Base-by-base conservation (phyloP, 1,284 basidiomycete genomes). In the Ustilago hordei region DNA sequence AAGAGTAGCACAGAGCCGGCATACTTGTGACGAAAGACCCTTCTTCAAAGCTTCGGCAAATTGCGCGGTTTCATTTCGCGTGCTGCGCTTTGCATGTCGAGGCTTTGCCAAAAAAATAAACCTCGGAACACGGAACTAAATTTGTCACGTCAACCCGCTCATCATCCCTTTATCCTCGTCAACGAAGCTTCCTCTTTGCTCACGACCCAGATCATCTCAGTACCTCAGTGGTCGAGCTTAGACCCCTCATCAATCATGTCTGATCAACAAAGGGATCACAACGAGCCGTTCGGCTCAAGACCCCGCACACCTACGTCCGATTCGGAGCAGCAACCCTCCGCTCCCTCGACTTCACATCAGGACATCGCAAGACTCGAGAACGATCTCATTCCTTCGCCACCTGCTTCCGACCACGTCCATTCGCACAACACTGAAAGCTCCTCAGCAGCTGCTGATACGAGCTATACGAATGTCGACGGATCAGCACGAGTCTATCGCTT, bases 401-500 rank as follows among this genome's bases (percentile, higher is more conserved):
- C 73, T 4, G 63, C 64, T 9, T 59, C 68, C 8, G 50, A 54
- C 1, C 31, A 39, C 12, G 34, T 38, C 5, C 41, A 0, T 11
- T 5, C 55, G n/a, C 9, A 2, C 4, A 2, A 23, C 8, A 39
- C 35, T 28, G 32, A 35, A 8, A 1, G 23, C 3, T 28, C 36
- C 8, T 53, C 65, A 17, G 23, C 58, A 45, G 4, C 58, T 9
- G 15, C 7, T 15, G 38, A 48, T 2, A 35, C 35, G 8, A 58
- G 48, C 62, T 61, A 47, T 39, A 47, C 60, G 36, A 77, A 77
- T 38, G 55, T 67, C 23, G 70, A 77, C 23, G 63, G 67, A 13
- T 73, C 75, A 8, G 62, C 70, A 9, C 60, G 66, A 35, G 58
- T 73, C 8, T 77, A 73, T 32, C 66, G 66, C 56, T 77, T 77